Conservation (phyloP, 202 grass and related monocot genomes). For the Zizania palustris region DNA sequence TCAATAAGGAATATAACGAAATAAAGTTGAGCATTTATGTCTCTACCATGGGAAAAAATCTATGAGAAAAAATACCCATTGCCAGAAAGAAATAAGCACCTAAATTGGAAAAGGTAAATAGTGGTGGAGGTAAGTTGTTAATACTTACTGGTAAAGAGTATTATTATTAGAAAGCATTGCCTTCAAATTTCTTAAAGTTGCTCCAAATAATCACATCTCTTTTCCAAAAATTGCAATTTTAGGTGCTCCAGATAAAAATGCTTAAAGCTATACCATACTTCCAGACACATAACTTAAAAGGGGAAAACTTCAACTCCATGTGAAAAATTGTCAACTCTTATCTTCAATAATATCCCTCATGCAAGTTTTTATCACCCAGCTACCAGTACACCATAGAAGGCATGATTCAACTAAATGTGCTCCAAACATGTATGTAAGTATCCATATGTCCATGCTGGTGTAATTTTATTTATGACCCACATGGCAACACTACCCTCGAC, state of each 20-base stretch:
- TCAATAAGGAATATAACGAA: constrained; percentile 12
- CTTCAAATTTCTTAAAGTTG: constrained; percentile 47
- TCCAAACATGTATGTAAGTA: background rate
- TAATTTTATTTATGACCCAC: constrained; percentile 22
- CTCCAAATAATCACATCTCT: constrained; percentile 46
- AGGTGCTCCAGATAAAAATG: constrained; percentile 39
- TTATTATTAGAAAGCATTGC: constrained; percentile 48
- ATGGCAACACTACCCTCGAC: constrained; percentile 39
- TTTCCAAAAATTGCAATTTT: constrained; percentile 32
- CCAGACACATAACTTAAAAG: constrained; percentile 25
- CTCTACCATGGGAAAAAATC: constrained; percentile 4
- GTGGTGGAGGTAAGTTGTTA: constrained; percentile 2
- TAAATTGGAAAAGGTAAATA: constrained; percentile 32
- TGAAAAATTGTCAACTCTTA: constrained; percentile 30
- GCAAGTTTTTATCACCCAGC: constrained; percentile 3
- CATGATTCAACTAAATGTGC: background rate
- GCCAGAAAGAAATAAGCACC: background rate
- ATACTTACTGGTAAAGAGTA: constrained; percentile 51
- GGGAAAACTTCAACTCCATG: background rate
- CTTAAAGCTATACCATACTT: constrained; percentile 30
- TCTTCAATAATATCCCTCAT: constrained; percentile 16
- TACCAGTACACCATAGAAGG: background rate
- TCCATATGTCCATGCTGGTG: background rate
- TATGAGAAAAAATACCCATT: background rate
- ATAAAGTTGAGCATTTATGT: constrained; percentile 8